These are phyloP conservation scores for Chrysoporthe austroafricana DNA, from an alignment of 2,329 filamentous ascomycete genomes.

Conservation along the genomic window DNA sequence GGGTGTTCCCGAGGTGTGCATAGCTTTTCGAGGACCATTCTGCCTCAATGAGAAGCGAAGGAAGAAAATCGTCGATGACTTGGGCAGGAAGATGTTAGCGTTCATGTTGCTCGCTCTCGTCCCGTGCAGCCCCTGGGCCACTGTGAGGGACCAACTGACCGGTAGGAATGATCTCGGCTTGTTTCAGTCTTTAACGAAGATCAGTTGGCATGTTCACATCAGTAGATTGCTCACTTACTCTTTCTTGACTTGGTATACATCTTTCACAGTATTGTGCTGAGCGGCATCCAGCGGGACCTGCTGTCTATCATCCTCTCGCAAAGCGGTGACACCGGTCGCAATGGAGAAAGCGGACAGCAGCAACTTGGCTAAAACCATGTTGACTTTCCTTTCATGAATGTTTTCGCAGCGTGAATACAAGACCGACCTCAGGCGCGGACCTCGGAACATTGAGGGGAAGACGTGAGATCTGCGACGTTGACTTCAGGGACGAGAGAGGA, in stretches of 20 bases:
- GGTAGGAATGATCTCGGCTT: constrained; percentile 35
- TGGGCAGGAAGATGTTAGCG: not conserved
- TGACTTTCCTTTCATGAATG: not conserved
- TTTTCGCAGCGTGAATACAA: not conserved
- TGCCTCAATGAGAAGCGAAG: constrained; percentile 53
- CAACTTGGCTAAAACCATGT: constrained; percentile 5
- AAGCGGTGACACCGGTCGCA: not conserved
- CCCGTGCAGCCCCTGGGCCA: not conserved
- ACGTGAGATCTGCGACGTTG: not conserved
- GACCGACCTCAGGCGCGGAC: not conserved
- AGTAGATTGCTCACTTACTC: not conserved
- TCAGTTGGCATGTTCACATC: not conserved
- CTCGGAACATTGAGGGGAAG: not conserved
- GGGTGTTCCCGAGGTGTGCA: constrained; percentile 57
- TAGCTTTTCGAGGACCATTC: constrained; percentile 48
- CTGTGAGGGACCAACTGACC: constrained; percentile 19
- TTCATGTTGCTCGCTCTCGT: not conserved
- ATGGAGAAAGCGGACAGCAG: not conserved
- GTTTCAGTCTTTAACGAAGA: constrained; percentile 26
- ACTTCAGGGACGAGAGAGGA: not conserved
- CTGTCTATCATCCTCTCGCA: constrained; percentile 8
- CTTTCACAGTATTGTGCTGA: not conserved
- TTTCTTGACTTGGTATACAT: constrained; percentile 1
- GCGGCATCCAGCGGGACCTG: constrained; percentile 1
- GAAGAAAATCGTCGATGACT: constrained; percentile 65